Evolutionary conservation across 2,329 filamentous ascomycete species (phyloP), one percentile per base, ranked within the genome.

Genomic region (Beauveria caledonica): DNA sequence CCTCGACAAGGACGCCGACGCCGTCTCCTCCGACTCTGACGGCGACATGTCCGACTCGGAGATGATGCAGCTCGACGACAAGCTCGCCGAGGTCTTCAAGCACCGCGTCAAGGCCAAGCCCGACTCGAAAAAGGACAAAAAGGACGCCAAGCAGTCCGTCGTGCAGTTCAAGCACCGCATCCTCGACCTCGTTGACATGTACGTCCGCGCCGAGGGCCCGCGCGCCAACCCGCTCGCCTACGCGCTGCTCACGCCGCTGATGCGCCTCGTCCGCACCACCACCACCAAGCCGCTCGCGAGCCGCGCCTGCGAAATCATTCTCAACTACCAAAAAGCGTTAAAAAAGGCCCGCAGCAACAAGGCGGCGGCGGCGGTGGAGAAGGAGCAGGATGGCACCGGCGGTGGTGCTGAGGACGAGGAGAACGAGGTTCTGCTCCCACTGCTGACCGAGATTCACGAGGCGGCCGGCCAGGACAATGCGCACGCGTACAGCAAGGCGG

Each of bases 91-190:
- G 64, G 90, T 97, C 63, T 95, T 97, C 80, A 86, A 86, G 65
- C 86, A 92, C 65, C 86, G 87, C 53, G 84, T 83, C 65, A 87
- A 90, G 71, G 66, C 67, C 19, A 78, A 77, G 17, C 76, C 78
- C 1, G 86, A 81, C 71, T 87, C 88, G 69, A 94, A 92, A 76
- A 89, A 92, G 73, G 87, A 94, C 69, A 88, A 89, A 68, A 90
- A 90, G 70, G 88, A 93, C 62, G 92, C 93, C 59, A 94, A 90
- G 70, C 89, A 93, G 66, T 91, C 86, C 21, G 90, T 97, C 69
- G 78, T 96, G 68, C 92, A 93, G 74, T 96, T 99, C 81, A 99
- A 99, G 78, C 90, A 90, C 73, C 89, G 92, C 46, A 88, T 97
- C 6, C 82, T 97, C 5, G 94, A 97, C 69, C 82, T 97, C 1